Percentiles rank a stretch among this genome's conserved stretches.
These are phyloP conservation scores for Chlorencoelia australis DNA, from an alignment of 2,329 filamentous ascomycete species.

Conservation along the genomic window DNA sequence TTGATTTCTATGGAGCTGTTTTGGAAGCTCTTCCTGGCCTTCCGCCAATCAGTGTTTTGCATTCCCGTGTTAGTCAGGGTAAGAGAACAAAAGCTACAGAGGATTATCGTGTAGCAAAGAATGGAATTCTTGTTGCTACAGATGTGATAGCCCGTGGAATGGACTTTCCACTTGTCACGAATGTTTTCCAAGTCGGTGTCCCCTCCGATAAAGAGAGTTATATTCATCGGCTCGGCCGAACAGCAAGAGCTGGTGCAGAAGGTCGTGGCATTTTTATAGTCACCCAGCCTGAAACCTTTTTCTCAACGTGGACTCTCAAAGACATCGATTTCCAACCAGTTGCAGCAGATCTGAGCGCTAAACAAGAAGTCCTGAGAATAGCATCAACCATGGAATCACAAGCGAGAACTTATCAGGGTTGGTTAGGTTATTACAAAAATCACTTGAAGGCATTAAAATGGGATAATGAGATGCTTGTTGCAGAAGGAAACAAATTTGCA, in stretches of 20 bases:
- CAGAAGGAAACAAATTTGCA: slow-evolving; percentile 41
- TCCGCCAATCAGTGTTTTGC: slow-evolving; percentile 42
- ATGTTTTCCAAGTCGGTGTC: slow-evolving; percentile 63
- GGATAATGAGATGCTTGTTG: slow-evolving; percentile 33
- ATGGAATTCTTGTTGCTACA: slow-evolving; percentile 63
- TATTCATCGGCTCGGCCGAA: slow-evolving; percentile 69
- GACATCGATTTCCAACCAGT: slow-evolving; percentile 43
- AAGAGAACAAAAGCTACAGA: slow-evolving; percentile 63
- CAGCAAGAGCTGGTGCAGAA: slow-evolving; percentile 62
- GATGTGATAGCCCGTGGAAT: slow-evolving; percentile 76
- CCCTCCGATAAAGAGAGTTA: slow-evolving; percentile 60
- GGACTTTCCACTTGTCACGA: slow-evolving; percentile 74
- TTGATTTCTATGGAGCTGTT: slow-evolving; percentile 51
- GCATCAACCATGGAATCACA: slow-evolving; percentile 37
- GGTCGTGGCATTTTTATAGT: slow-evolving; percentile 63
- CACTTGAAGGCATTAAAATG: slow-evolving; percentile 34
- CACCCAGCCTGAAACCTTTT: slow-evolving; percentile 43
- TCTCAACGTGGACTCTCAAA: slow-evolving; percentile 40
- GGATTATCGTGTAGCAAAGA: slow-evolving; percentile 53
- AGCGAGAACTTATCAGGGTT: slow-evolving; percentile 43
- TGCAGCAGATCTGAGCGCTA: slow-evolving; percentile 35
- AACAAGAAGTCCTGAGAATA: slow-evolving; percentile 30
- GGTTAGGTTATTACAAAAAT: slow-evolving; percentile 45
- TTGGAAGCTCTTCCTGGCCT: slow-evolving; percentile 32
- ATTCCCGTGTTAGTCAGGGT: slow-evolving; percentile 64